phyloP scores from a whole-genome alignment of 2,329 filamentous ascomycete species.

The Thelonectria discophora region DNA sequence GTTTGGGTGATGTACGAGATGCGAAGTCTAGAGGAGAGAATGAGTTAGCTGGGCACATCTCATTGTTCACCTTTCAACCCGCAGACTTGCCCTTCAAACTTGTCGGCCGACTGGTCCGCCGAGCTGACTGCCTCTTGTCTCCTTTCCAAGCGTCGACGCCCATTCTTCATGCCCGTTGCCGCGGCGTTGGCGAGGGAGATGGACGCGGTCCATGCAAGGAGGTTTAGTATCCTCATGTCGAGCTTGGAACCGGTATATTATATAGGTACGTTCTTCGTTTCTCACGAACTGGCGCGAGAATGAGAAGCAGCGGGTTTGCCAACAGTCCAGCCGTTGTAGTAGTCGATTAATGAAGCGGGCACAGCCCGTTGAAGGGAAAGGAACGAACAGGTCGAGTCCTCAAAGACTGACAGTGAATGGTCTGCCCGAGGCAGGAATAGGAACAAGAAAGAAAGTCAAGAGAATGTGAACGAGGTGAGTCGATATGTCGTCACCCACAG shows the following conservation, averaged over 20 bases:
- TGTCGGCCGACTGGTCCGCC: constrained; percentile 9
- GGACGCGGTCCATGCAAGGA: constrained; percentile 18
- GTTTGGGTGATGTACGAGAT: constrained; percentile 36
- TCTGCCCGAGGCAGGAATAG: constrained; percentile 37
- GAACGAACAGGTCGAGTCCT: background rate
- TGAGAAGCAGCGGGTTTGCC: constrained; percentile 11
- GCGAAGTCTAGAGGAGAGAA: constrained; percentile 28
- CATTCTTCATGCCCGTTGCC: constrained; percentile 20
- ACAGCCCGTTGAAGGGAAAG: constrained; percentile 22
- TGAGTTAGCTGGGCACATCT: too few relatives aligned
- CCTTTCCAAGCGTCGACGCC: constrained; percentile 28
- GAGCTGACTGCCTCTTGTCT: constrained; percentile 26
- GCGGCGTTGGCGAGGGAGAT: constrained; percentile 37
- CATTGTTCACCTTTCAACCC: background rate
- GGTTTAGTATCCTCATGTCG: constrained; percentile 21
- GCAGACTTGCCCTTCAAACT: constrained; percentile 39
- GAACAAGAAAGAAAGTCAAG: constrained; percentile 13
- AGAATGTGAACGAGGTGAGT: constrained; percentile 6
- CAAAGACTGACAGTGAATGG: background rate
- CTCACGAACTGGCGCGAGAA: constrained; percentile 21
- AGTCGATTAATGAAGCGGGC: constrained; percentile 1
- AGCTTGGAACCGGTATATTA: too few relatives aligned
- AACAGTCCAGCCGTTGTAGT: constrained; percentile 42
- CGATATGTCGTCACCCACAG: constrained; percentile 28
- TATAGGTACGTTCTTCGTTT: background rate